A percentile compares a stretch with the other conserved stretches of the same genome.
Conservation (phyloP, 306 rosid genomes). For the Psophocarpus tetragonolobus region DNA sequence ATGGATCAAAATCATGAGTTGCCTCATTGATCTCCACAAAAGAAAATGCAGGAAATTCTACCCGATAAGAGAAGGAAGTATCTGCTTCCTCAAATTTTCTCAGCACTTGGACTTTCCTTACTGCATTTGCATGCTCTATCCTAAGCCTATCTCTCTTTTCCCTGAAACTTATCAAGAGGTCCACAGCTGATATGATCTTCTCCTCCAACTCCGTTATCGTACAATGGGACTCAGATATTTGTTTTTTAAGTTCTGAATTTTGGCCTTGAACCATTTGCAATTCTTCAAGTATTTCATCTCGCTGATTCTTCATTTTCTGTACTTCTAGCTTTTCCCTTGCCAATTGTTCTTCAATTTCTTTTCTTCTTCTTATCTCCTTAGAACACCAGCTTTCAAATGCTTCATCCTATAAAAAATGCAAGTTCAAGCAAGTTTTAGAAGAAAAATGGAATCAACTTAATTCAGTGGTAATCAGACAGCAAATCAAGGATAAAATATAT, state of each 20-base stretch:
- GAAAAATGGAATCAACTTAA: conserved; percentile 29
- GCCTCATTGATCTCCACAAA: conserved; percentile 87
- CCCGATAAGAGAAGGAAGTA: conserved; percentile 38
- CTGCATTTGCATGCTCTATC: conserved; percentile 57
- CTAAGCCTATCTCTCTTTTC: conserved; percentile 70
- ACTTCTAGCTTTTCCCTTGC: conserved; percentile 54
- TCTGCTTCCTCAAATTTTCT: conserved; percentile 47
- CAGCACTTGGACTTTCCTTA: conserved; percentile 52
- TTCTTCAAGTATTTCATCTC: conserved; percentile 46
- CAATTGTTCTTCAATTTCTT: conserved; percentile 59
- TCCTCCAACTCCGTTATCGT: conserved; percentile 69
- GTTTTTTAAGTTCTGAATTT: conserved; percentile 49
- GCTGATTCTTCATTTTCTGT: conserved; percentile 50
- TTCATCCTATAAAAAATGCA: conserved; percentile 57
- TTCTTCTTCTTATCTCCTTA: conserved; percentile 56
- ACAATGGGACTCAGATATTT: conserved; percentile 52
- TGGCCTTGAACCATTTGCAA: conserved; percentile 51
- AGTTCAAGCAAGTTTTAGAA: conserved; percentile 31
- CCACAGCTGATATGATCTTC: conserved; percentile 75
- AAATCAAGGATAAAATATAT: conserved; percentile 18
- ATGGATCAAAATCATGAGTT: conserved; percentile 78
- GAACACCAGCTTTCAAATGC: conserved; percentile 52
- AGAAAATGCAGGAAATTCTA: conserved; percentile 73
- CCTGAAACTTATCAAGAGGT: conserved; percentile 77
- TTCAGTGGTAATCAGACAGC: conserved; percentile 23